A percentile compares a stretch with the other conserved stretches of the same genome.
phyloP scores from a whole-genome alignment of 2,329 filamentous ascomycete species.

The Rhinocladiella mackenziei region DNA sequence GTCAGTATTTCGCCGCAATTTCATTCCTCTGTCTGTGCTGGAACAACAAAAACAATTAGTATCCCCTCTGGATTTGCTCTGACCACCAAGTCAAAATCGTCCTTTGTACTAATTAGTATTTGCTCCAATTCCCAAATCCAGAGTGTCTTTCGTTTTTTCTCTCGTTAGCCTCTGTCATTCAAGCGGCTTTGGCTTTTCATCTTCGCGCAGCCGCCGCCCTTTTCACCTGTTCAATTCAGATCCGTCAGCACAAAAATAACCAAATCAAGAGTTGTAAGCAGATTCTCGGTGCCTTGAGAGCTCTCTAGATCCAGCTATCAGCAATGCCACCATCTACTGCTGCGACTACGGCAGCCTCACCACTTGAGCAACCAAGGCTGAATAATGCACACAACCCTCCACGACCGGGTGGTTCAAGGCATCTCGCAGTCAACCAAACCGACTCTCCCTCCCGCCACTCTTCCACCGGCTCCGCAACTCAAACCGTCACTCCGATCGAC shows the following conservation, averaged over 20 bases:
- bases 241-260: too few species aligned
- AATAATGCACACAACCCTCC: neutral
- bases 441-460: slow-evolving; percentile 7
- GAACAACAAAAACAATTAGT: slow-evolving; percentile 1
- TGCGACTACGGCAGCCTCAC: slow-evolving; percentile 1
- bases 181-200: too few species aligned
- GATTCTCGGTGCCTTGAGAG: too few species aligned
- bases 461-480: slow-evolving; percentile 27
- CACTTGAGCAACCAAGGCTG: neutral
- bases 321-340: neutral
- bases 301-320: neutral
- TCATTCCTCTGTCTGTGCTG: neutral
- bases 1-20: neutral
- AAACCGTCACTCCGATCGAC: slow-evolving; percentile 32
- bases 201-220: too few species aligned
- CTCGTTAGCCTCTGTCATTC: too few species aligned
- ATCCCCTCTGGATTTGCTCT: neutral
- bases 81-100: neutral
- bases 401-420: slow-evolving; percentile 5
- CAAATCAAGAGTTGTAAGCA: too few species aligned
- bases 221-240: too few species aligned
- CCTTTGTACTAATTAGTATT: too few species aligned
- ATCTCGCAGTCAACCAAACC: slow-evolving; percentile 7
- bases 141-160: too few species aligned
- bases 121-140: too few species aligned